Evolutionary conservation across 2,329 filamentous ascomycete genomes (phyloP), one percentile per base, ranked within the genome.

Genomic region (Hysterium pulicare): DNA sequence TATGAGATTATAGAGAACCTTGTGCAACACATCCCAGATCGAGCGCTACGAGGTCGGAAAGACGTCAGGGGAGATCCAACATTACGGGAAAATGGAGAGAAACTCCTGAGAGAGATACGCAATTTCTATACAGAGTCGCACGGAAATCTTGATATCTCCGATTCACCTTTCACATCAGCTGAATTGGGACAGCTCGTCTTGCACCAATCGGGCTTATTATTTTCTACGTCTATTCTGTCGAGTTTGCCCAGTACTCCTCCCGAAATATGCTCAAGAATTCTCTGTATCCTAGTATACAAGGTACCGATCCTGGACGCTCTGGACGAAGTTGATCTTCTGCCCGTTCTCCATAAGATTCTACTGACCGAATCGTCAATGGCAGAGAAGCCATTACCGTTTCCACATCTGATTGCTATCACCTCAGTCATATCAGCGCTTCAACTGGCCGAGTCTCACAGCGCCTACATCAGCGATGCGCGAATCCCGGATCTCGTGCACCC

Each of bases 401-500:
- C 53, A 3, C 54, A 59, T 26, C 40, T 67, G 16, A 55, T 50
- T 39, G 62, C 65, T 5, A 53, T 66, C 10, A 60, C 59, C 4
- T 51, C 57, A 16, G 55, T 66, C 4, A 50, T 69, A 26, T 45
- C 56, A 13, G 59, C 64, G 16, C 48, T 68, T 3, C 64, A 69
- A 39, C 51, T 54, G 15, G 49, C 55, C 30, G 46, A 41, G 21
- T 45, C 50, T 4, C 54, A 50, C 2, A 43, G 57, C 5, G 53
- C 58, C 5, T 65, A 60, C 24, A 53, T 69, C 38, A 35, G 53
- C 31, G 34, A 47, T 13, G 56, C 67, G n/a, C 75, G 82, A 19
- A 60, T 84, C 38, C 84, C 75, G 42, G 75, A 71, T 42, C 69
- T 95, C 7, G 78, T 91, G 4, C 75, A 81, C 16, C 75, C 79